These are phyloP conservation scores for Oemleria cerasiformis DNA, from an alignment of 306 rosid genomes.

Conservation along the genomic window DNA sequence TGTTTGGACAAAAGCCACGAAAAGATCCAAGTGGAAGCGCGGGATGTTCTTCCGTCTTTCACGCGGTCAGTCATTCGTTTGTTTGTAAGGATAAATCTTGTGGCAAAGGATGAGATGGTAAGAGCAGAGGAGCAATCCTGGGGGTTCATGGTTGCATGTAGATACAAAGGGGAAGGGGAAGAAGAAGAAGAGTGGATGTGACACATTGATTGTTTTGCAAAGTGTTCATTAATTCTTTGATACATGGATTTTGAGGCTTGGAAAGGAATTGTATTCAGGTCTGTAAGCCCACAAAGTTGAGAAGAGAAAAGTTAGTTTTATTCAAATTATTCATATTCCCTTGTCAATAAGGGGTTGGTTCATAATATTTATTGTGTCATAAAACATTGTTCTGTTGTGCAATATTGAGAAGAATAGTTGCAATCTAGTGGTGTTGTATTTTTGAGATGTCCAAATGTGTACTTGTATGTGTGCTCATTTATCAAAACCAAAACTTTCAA, in stretches of 20 bases:
- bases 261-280: conserved; percentile 29
- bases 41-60: too few species aligned
- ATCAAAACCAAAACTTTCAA: not conserved
- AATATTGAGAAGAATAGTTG: conserved; percentile 2
- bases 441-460: conserved; percentile 1
- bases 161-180: conserved; percentile 31
- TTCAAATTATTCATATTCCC: conserved; percentile 20
- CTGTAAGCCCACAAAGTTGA: conserved; percentile 21
- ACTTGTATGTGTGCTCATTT: conserved; percentile 1
- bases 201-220: conserved; percentile 34
- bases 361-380: conserved; percentile 13
- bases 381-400: conserved; percentile 8
- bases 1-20: conserved; percentile 13
- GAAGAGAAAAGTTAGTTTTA: conserved; percentile 23
- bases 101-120: not conserved
- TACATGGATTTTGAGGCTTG: conserved; percentile 30
- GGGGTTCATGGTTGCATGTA: conserved; percentile 34
- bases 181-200: conserved; percentile 5
- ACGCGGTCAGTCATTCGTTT: not conserved
- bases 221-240: conserved; percentile 35
- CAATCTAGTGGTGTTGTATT: not conserved
- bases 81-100: not conserved
- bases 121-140: conserved; percentile 2
- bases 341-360: conserved; percentile 30
- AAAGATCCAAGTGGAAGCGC: not conserved